Evolutionary conservation across 202 grass and related monocot species (phyloP).

Genomic region (Carex arenaria): DNA sequence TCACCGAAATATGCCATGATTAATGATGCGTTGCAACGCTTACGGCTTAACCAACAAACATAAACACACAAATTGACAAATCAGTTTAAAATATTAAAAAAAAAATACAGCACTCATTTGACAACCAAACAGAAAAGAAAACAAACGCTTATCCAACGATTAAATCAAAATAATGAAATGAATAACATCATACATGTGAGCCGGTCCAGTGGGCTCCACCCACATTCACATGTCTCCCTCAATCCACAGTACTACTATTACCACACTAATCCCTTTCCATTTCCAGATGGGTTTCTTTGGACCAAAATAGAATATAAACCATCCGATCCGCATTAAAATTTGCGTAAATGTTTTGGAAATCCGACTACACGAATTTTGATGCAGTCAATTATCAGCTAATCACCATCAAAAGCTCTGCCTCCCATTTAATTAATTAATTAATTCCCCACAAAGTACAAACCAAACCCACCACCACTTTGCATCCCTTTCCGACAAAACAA

Average conservation of each 20-base stretch:
- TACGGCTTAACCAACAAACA: not conserved
- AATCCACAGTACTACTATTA: not conserved
- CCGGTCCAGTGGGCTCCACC: slow-evolving; percentile 1
- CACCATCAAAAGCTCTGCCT: slow-evolving; percentile 14
- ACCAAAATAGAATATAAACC: too few species aligned
- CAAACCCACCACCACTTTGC: slow-evolving; percentile 8
- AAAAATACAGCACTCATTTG: not conserved
- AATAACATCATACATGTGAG: not conserved
- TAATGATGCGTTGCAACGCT: not conserved
- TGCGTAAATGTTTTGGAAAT: too few species aligned
- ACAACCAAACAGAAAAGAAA: not conserved
- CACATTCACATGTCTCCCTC: slow-evolving; percentile 26
- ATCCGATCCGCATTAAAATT: too few species aligned
- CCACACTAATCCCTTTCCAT: too few species aligned
- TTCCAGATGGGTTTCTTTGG: too few species aligned
- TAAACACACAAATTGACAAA: not conserved
- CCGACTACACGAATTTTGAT: too few species aligned
- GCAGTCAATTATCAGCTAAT: slow-evolving; percentile 3
- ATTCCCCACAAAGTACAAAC: not conserved
- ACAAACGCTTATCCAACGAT: not conserved
- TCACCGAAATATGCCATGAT: not conserved
- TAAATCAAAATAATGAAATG: not conserved
- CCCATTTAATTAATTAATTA: not conserved
- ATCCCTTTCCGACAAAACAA: slow-evolving; percentile 13
- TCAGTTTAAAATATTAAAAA: not conserved